Evolutionary conservation across 2,329 filamentous ascomycete species (phyloP), one percentile per base, ranked within the genome.

Genomic region (Coniella vitis): DNA sequence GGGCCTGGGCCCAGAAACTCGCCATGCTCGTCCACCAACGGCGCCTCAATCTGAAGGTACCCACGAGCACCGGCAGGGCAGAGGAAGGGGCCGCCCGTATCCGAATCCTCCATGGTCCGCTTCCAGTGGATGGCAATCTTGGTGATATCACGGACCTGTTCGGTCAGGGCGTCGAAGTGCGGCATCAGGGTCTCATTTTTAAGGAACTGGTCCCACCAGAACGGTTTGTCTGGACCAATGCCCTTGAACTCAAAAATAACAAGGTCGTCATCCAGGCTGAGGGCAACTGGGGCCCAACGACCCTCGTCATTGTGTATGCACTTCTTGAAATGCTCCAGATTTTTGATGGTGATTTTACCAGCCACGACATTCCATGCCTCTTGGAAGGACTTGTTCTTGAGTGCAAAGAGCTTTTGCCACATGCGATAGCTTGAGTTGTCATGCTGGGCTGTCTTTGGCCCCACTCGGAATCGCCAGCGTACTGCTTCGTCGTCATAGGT

Each of bases 161-260:
- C 25, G 25, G 5, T 10, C 25, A 29, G 25, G 25, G 5, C 10
- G 25, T 29, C 5, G 25, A 29, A 29, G 25, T 5, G 5, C 5
- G 25, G 49, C 17, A 54, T 38, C 13, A 10, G 13, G 1, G 2
- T 2, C 3, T 45, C 2, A 2, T 45, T 4, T 10, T 10, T 5
- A 10, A 3, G 7, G 12, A 49, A 22, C 16, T 52, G 47, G 10
- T 47, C 49, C 53, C 53, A 47, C 4, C 14, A 38, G 4, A 32
- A 54, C 36, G 42, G 36, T 22, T 1, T 47, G 10, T 4, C 37
- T 13, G 12, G 53, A 21, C 8, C 38, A 13, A 41, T 40, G 5
- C 32, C 34, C 2, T 37, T 22, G 5, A 59, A 57, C 9, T 59
- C 48, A 19, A 61, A 10, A 29, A 60, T 46, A 16, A 56, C 49